A percentile compares a stretch with the other conserved stretches of the same genome.
Evolutionary conservation across 2,329 filamentous ascomycete species (phyloP).

Genomic region (Aureobasidium sp.): DNA sequence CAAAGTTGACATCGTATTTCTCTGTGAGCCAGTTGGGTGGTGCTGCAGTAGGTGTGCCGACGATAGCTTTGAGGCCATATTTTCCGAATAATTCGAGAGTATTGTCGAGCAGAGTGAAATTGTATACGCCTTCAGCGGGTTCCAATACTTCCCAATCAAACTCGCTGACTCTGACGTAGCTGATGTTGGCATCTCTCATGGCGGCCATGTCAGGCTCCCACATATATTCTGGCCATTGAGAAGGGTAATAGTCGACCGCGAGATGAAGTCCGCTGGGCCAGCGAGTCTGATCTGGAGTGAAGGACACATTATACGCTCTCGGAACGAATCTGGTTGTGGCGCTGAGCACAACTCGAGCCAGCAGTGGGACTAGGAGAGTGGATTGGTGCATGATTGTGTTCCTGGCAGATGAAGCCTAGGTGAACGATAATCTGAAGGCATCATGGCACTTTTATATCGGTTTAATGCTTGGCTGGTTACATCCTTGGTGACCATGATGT

Average conservation of each 20-base stretch:
- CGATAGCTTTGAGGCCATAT: conserved; percentile 21
- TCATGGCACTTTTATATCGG: neutral
- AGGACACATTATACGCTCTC: neutral
- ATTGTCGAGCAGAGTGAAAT: conserved; percentile 23
- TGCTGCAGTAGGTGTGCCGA: conserved; percentile 23
- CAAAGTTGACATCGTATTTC: conserved; percentile 22
- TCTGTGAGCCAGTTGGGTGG: conserved; percentile 24
- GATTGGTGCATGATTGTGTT: neutral
- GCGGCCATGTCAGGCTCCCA: conserved; percentile 22
- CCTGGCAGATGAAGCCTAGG: neutral
- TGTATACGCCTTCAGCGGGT: conserved; percentile 22
- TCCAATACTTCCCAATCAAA: conserved; percentile 24
- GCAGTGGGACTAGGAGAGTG: neutral
- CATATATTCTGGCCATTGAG: conserved; percentile 25
- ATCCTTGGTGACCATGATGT: neutral
- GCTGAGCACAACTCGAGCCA: neutral
- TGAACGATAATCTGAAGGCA: neutral
- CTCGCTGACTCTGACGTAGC: conserved; percentile 22
- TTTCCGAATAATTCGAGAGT: conserved; percentile 21
- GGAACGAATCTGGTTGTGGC: neutral
- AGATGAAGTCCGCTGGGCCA: conserved; percentile 22
- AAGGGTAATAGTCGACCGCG: conserved; percentile 24
- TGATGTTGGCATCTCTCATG: conserved; percentile 23
- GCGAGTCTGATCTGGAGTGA: conserved; percentile 15
- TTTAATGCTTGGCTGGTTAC: neutral